A percentile compares a stretch with the other conserved stretches of the same genome.
These are phyloP conservation scores for Cubamyces sp. DNA, from an alignment of 768 basidiomycete genomes.

Conservation along the genomic window DNA sequence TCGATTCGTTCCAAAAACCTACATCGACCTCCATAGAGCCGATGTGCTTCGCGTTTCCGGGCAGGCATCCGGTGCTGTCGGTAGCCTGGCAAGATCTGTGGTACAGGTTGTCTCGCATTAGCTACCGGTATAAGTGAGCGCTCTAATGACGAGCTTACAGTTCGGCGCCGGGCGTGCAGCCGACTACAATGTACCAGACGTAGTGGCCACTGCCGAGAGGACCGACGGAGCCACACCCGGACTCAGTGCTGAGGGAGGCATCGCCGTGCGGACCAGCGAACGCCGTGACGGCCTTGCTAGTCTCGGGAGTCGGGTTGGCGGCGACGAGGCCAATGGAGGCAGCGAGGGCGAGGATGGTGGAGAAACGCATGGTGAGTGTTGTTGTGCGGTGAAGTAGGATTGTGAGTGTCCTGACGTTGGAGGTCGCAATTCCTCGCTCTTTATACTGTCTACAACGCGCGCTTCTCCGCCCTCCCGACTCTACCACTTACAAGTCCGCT, in stretches of 20 bases:
- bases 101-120: not conserved
- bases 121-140: not conserved
- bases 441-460: too few relatives aligned
- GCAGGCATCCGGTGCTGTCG: constrained; percentile 8
- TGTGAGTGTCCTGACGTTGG: too few relatives aligned
- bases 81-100: constrained; percentile 16
- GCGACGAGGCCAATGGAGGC: constrained; percentile 4
- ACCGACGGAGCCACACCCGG: constrained; percentile 12
- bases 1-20: not conserved
- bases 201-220: constrained; percentile 11
- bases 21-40: constrained; percentile 15
- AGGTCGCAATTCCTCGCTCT: too few relatives aligned
- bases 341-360: constrained; percentile 10
- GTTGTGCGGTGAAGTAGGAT: too few relatives aligned
- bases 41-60: constrained; percentile 5
- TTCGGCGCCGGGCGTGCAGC: constrained; percentile 1
- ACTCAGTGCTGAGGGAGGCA: not conserved
- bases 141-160: not conserved
- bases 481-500: too few relatives aligned
- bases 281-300: too few relatives aligned
- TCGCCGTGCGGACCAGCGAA: constrained; percentile 11
- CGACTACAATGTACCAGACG: constrained; percentile 5
- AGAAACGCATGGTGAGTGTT: constrained; percentile 10
- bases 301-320: not conserved
- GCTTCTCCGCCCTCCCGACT: too few relatives aligned